Conservation (phyloP, 306 rosid species). For the Hippophae rhamnoides region DNA sequence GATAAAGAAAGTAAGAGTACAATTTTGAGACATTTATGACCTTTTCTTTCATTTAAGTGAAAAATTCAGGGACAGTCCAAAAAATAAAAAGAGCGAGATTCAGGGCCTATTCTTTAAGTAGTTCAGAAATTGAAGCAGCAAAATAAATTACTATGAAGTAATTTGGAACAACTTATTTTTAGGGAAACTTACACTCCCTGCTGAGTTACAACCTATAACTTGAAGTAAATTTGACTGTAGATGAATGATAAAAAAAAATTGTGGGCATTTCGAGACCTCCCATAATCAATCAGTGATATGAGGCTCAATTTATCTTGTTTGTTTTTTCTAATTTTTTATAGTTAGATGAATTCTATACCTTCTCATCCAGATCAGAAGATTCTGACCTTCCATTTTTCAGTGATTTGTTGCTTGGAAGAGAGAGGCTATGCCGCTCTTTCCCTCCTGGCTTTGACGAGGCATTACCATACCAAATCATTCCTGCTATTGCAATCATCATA, state of each 20-base stretch:
- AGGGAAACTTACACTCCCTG: slow-evolving; percentile 13
- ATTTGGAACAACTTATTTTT: slow-evolving; percentile 21
- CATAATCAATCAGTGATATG: slow-evolving; percentile 27
- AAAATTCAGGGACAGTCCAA: too few species aligned
- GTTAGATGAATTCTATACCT: slow-evolving; percentile 32
- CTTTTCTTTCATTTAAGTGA: too few species aligned
- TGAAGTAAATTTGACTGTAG: slow-evolving; percentile 10
- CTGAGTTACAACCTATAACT: slow-evolving; percentile 7
- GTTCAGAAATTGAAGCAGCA: not conserved
- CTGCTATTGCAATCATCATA: slow-evolving; percentile 54
- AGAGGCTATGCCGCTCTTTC: slow-evolving; percentile 40
- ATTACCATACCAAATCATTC: slow-evolving; percentile 77
- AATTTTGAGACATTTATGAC: too few species aligned
- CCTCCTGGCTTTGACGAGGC: slow-evolving; percentile 77
- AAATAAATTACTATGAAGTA: slow-evolving; percentile 23
- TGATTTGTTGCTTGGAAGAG: slow-evolving; percentile 32
- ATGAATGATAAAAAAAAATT: slow-evolving; percentile 10
- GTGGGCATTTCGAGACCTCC: slow-evolving; percentile 28
- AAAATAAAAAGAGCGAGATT: not conserved
- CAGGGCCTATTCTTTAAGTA: not conserved
- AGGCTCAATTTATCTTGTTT: slow-evolving; percentile 9
- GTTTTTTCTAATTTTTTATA: not conserved
- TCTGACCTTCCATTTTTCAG: slow-evolving; percentile 30
- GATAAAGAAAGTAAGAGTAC: too few species aligned
- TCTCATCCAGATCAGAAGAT: slow-evolving; percentile 35